phyloP scores from a whole-genome alignment of 2,329 filamentous ascomycete genomes.

The Orbilia brochopaga region DNA sequence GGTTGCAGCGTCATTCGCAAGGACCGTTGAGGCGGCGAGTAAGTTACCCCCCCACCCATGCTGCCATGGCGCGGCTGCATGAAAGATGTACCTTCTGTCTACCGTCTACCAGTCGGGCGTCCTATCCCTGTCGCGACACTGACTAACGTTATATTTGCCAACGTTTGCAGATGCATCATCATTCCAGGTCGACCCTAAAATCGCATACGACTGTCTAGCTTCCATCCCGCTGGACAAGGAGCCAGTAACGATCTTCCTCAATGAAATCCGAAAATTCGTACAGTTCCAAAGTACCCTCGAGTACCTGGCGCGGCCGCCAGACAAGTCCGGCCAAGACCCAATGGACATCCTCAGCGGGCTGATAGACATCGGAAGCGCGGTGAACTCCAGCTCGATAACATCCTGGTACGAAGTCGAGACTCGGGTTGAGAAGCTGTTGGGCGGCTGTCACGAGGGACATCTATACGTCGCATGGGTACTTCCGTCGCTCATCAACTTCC shows the following conservation, averaged over 20 bases:
- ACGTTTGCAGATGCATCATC: slow-evolving; percentile 8
- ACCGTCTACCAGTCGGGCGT: not conserved
- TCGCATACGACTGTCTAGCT: slow-evolving; percentile 44
- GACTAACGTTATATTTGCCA: slow-evolving; percentile 23
- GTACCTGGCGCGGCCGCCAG: slow-evolving; percentile 40
- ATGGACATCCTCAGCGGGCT: slow-evolving; percentile 44
- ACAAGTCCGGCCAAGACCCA: slow-evolving; percentile 41
- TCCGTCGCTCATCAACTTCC: slow-evolving; percentile 43
- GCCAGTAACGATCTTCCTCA: slow-evolving; percentile 20
- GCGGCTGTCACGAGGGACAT: slow-evolving; percentile 37
- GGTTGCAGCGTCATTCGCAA: slow-evolving; percentile 20
- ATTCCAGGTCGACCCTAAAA: slow-evolving; percentile 38
- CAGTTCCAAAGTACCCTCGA: slow-evolving; percentile 39
- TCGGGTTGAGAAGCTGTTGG: slow-evolving; percentile 23
- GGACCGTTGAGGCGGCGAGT: slow-evolving; percentile 17
- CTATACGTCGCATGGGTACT: slow-evolving; percentile 40
- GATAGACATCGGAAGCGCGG: slow-evolving; percentile 20
- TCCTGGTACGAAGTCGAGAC: slow-evolving; percentile 44
- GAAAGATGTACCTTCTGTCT: not conserved
- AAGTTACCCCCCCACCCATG: slow-evolving; percentile 9
- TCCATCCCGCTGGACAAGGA: slow-evolving; percentile 34
- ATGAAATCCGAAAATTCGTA: slow-evolving; percentile 36
- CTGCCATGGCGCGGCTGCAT: not conserved
- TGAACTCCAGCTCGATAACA: slow-evolving; percentile 33
- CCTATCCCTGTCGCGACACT: not conserved